Conservation (phyloP, 2,329 filamentous ascomycete species). For the Scleromitrula shiraiana region DNA sequence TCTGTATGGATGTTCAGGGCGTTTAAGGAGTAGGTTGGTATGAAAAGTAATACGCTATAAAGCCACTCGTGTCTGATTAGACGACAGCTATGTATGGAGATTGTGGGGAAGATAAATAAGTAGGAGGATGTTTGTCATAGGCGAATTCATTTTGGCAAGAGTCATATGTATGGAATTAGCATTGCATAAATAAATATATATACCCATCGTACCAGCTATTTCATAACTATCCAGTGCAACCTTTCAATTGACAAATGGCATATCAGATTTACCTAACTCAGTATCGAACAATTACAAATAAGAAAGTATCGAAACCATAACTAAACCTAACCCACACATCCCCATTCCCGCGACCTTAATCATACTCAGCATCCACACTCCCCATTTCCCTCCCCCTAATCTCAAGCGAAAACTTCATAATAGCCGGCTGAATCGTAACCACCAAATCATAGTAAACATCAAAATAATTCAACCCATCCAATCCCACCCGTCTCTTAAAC, state of each 20-base stretch:
- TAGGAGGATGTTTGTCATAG: too few relatives aligned
- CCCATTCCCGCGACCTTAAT: not conserved
- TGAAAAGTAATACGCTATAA: not conserved
- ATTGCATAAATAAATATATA: too few relatives aligned
- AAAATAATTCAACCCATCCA: constrained; percentile 8
- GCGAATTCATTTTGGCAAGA: too few relatives aligned
- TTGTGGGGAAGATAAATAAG: too few relatives aligned
- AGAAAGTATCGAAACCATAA: not conserved
- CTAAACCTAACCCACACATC: not conserved
- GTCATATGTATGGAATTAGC: too few relatives aligned
- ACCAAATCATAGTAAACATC: constrained; percentile 11
- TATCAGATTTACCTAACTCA: too few relatives aligned
- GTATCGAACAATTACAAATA: not conserved
- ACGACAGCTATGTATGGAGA: too few relatives aligned
- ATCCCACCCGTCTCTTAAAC: constrained; percentile 4
- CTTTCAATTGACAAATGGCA: too few relatives aligned
- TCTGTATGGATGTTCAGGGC: too few relatives aligned
- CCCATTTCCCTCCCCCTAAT: constrained; percentile 11
- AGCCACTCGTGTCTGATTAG: too few relatives aligned
- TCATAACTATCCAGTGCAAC: too few relatives aligned
- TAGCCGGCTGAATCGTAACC: constrained; percentile 10
- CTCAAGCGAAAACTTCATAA: constrained; percentile 11
- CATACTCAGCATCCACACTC: constrained; percentile 8
- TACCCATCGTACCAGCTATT: too few relatives aligned
- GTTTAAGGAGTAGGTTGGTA: not conserved